A percentile compares a stretch with the other conserved stretches of the same genome.
Conservation (phyloP, 805 yeast species). For the Danielia reshetovae region DNA sequence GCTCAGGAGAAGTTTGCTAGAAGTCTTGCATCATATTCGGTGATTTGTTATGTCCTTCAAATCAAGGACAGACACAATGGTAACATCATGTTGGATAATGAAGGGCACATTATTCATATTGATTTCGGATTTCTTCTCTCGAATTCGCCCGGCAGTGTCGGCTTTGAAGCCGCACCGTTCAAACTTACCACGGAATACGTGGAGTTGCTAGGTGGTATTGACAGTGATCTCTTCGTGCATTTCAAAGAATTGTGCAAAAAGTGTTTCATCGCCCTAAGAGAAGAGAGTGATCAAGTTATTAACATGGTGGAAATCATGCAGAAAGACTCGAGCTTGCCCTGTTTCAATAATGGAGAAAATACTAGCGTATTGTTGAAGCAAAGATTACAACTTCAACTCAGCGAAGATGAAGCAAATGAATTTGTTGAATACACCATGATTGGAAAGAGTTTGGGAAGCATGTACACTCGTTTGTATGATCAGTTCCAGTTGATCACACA, state of each 20-base stretch:
- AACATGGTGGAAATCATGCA: constrained; percentile 92
- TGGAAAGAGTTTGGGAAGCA: constrained; percentile 78
- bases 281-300: constrained; percentile 68
- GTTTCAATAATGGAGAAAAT: constrained; percentile 83
- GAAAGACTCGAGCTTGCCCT: constrained; percentile 83
- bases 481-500: constrained; percentile 93
- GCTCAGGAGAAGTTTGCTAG: constrained; percentile 85
- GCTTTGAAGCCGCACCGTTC: constrained; percentile 97
- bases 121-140: constrained; percentile 93
- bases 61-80: constrained; percentile 97
- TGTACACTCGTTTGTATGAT: constrained; percentile 89
- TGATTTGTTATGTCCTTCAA: constrained; percentile 84
- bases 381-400: constrained; percentile 72
- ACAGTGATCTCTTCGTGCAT: constrained; percentile 53
- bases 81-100: constrained; percentile 92
- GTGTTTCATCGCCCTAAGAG: constrained; percentile 71
- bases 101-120: constrained; percentile 92
- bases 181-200: constrained; percentile 87
- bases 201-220: constrained; percentile 79
- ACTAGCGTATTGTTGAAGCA: constrained; percentile 78
- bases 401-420: constrained; percentile 65
- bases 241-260: constrained; percentile 64
- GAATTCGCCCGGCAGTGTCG: constrained; percentile 95
- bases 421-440: constrained; percentile 78
- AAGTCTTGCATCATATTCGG: constrained; percentile 88